Base-by-base conservation (phyloP, 2,329 filamentous ascomycete species). In the Dendryphion nanum region DNA sequence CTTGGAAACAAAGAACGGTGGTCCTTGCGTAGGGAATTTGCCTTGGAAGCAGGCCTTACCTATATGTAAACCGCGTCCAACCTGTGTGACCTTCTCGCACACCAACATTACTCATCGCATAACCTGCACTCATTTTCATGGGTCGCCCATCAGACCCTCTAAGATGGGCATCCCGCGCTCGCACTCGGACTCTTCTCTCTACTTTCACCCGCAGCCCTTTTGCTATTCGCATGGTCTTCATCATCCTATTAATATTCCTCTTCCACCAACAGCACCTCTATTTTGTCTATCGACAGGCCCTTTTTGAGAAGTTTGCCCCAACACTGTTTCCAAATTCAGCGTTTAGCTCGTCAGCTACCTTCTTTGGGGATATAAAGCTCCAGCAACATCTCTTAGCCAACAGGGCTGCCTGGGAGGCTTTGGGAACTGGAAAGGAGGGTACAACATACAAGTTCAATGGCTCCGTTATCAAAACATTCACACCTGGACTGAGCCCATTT, bases 401-500 rank as follows among this genome's bases (percentile, higher is more conserved):
- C 14, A 47, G 51, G 18, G 33, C 37, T 7, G 30, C 30, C 2
- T 59, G 56, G 53, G 42, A 35, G 16, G 35, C 42, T 5, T 35
- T 59, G 19, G 53, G 55, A 4, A n/a, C 44, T 5, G 56, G 55
- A 7, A 52, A 45, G 41, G 55, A 60, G 36, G 56, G 56, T 14
- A 51, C 45, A 12, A 54, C 51, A 6, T 58, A 43, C 30, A 36
- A 33, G 12, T 56, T 50, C 6, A 40, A 50, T 20, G 39, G 47
- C 24, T 50, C 40, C 2, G 55, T 56, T 1, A 59, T 59, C 41
- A 58, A 58, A 31, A 59, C 53, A 3, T 58, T 55, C 19, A 48
- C 42, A 8, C 44, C 53, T 18, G 53, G 42, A 7, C 38, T 39
- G 10, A 55, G 53, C 38, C 53, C 56, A 4, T 52, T 56, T 21